These are phyloP conservation scores for Rhododendron simsii DNA, from an alignment of 148 eudicot genomes.

Conservation along the genomic window DNA sequence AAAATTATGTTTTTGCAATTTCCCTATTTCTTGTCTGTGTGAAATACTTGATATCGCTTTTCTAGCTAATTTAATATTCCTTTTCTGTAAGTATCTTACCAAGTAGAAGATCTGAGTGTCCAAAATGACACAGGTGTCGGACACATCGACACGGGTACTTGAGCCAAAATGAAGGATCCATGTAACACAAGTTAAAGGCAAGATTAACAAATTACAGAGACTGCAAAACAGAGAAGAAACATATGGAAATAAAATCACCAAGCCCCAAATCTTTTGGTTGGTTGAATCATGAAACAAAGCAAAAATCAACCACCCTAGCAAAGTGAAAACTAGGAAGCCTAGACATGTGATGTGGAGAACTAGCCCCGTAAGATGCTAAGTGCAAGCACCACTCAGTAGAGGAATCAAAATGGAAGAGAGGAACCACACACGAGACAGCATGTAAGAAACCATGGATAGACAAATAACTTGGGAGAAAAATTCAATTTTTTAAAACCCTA, in stretches of 20 bases:
- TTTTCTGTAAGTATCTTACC: too few species aligned
- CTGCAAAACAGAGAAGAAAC: neutral
- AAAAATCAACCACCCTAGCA: neutral
- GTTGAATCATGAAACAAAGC: neutral
- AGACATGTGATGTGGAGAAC: neutral
- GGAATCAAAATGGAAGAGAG: neutral
- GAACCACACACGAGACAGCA: neutral
- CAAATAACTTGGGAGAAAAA: neutral
- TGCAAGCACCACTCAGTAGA: neutral
- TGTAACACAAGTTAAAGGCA: neutral
- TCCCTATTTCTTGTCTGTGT: too few species aligned
- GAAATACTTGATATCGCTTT: too few species aligned
- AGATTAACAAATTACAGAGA: neutral
- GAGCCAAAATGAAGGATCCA: too few species aligned
- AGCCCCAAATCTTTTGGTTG: neutral
- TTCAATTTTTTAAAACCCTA: neutral
- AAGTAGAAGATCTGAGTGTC: too few species aligned
- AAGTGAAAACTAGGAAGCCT: neutral
- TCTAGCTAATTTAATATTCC: too few species aligned
- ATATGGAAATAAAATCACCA: neutral
- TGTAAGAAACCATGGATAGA: neutral
- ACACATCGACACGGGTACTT: too few species aligned
- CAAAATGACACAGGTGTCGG: too few species aligned
- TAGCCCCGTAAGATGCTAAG: neutral
- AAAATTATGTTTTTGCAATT: too few species aligned